A percentile compares a stretch with the other conserved stretches of the same genome.
Conservation (phyloP, 140 eudicot genomes). For the Flaveria floridana region DNA sequence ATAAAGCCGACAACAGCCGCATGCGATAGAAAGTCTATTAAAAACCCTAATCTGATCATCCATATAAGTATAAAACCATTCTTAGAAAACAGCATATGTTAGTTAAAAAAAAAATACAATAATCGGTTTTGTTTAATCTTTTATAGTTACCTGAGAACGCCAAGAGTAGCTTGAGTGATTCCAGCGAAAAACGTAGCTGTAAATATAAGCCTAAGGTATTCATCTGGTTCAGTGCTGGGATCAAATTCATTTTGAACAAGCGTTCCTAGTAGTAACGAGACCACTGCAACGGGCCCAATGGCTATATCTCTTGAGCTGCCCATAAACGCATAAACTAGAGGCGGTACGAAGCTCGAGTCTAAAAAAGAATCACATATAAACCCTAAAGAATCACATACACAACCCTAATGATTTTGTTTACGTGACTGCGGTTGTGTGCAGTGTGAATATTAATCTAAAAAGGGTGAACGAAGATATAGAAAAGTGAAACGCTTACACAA, state of each 20-base stretch:
- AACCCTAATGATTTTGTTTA: background rate
- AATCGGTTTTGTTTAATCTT: background rate
- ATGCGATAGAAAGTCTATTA: slow-evolving; percentile 82
- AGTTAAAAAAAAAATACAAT: background rate
- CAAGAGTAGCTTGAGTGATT: slow-evolving; percentile 72
- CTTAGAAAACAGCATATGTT: background rate
- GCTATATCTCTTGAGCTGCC: slow-evolving; percentile 88
- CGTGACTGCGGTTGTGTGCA: background rate
- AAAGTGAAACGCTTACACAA: slow-evolving; percentile 55
- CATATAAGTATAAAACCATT: background rate
- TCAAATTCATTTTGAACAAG: slow-evolving; percentile 53
- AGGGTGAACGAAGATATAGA: background rate
- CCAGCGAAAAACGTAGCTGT: slow-evolving; percentile 90
- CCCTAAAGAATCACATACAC: no score
- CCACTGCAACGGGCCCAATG: slow-evolving; percentile 82
- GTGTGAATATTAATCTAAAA: no score
- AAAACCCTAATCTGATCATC: slow-evolving; percentile 64
- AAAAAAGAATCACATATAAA: slow-evolving; percentile 17
- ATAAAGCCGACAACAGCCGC: slow-evolving; percentile 89
- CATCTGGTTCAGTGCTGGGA: slow-evolving; percentile 36
- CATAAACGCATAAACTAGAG: slow-evolving; percentile 78
- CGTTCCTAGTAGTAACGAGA: slow-evolving; percentile 64
- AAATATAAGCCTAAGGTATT: slow-evolving; percentile 62
- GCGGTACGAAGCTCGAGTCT: slow-evolving; percentile 90
- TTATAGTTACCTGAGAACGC: slow-evolving; percentile 57